A percentile compares a stretch with the other conserved stretches of the same genome.
phyloP scores from a whole-genome alignment of 2,329 filamentous ascomycete species.

The Nemania sp. region DNA sequence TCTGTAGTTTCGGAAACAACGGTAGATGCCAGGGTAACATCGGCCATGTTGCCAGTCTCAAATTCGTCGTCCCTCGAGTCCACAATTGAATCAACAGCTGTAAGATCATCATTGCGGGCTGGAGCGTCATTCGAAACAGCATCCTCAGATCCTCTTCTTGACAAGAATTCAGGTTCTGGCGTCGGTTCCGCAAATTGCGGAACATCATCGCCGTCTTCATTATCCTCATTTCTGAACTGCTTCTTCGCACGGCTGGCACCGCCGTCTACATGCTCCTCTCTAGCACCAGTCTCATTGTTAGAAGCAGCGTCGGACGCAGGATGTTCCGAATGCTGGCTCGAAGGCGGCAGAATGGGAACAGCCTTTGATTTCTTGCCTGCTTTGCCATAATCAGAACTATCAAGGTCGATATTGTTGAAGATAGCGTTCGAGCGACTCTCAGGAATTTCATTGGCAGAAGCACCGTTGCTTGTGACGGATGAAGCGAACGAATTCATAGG shows the following conservation, averaged over 20 bases:
- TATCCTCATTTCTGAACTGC: conserved; percentile 63
- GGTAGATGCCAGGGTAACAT: conserved; percentile 60
- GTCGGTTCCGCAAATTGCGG: conserved; percentile 71
- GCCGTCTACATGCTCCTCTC: conserved; percentile 66
- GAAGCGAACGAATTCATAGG: conserved; percentile 57
- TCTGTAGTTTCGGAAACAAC: conserved; percentile 58
- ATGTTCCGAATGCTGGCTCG: conserved; percentile 49
- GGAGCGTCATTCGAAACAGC: conserved; percentile 22
- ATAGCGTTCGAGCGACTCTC: conserved; percentile 57
- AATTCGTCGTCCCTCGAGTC: conserved; percentile 46
- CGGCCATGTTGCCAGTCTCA: conserved; percentile 48
- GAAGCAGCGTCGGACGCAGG: conserved; percentile 24
- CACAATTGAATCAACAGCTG: conserved; percentile 42
- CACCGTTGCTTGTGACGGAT: conserved; percentile 51
- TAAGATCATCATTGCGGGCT: conserved; percentile 22
- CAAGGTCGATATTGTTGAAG: conserved; percentile 71
- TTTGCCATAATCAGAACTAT: conserved; percentile 64
- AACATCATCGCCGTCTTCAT: conserved; percentile 71
- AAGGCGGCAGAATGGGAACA: conserved; percentile 75
- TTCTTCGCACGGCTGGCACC: conserved; percentile 75
- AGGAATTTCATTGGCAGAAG: conserved; percentile 51
- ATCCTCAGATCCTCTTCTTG: conserved; percentile 32
- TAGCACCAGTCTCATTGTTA: conserved; percentile 42
- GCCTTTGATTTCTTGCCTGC: conserved; percentile 77
- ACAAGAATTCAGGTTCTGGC: conserved; percentile 41